These are phyloP conservation scores for Lizonia empirigonia DNA, from an alignment of 2,329 filamentous ascomycete genomes.

Conservation along the genomic window DNA sequence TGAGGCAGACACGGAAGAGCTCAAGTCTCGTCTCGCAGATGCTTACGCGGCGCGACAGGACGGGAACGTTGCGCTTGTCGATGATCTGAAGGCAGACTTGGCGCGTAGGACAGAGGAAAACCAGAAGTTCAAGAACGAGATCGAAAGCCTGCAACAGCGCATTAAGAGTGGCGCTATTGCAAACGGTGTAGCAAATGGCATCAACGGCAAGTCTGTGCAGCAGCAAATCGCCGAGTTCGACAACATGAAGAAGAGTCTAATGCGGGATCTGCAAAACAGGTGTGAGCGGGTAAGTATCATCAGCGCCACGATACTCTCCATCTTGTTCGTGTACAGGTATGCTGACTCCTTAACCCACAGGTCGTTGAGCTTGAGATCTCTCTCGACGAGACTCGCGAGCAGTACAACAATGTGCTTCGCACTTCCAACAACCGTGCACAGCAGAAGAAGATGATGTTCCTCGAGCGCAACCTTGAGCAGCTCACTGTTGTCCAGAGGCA, in stretches of 20 bases:
- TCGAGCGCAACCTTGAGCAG: slow-evolving; percentile 97
- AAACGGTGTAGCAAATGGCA: slow-evolving; percentile 63
- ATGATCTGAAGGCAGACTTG: slow-evolving; percentile 78
- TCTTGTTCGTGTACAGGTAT: slow-evolving; percentile 16
- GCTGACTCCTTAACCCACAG: slow-evolving; percentile 38
- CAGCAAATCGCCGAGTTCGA: slow-evolving; percentile 99
- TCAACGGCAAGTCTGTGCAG: slow-evolving; percentile 87
- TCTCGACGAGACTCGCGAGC: slow-evolving; percentile 94
- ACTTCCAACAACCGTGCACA: slow-evolving; percentile 97
- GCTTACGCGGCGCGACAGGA: slow-evolving; percentile 77
- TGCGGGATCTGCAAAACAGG: slow-evolving; percentile 97
- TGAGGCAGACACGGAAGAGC: slow-evolving; percentile 79
- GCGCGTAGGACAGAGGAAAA: slow-evolving; percentile 81
- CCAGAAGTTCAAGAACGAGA: slow-evolving; percentile 75
- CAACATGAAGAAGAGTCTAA: slow-evolving; percentile 99
- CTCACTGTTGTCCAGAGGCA: slow-evolving; percentile 96
- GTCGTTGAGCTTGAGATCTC: slow-evolving; percentile 97
- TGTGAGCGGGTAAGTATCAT: slow-evolving; percentile 74
- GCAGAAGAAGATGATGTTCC: slow-evolving; percentile 99
- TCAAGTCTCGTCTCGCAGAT: slow-evolving; percentile 79
- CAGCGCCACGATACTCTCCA: slow-evolving; percentile 13
- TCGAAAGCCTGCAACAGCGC: slow-evolving; percentile 78
- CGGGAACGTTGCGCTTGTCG: slow-evolving; percentile 72
- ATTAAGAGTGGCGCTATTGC: slow-evolving; percentile 68
- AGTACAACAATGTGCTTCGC: slow-evolving; percentile 97